A percentile compares a stretch with the other conserved stretches of the same genome.
phyloP scores from a whole-genome alignment of 148 eudicot genomes.

The Suaeda aralocaspica region DNA sequence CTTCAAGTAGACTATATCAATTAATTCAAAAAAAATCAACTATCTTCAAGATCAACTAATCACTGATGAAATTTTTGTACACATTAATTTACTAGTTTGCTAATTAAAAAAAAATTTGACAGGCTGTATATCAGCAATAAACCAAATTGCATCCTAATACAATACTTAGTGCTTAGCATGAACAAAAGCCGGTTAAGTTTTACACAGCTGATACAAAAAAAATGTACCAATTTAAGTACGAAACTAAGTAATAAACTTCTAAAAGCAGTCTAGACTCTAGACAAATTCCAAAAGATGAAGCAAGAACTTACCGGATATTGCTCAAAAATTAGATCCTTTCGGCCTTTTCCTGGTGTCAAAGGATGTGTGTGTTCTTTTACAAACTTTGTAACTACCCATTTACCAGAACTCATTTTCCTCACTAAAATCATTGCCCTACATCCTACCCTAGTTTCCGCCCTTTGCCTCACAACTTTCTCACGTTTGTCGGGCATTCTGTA shows the following conservation, averaged over 20 bases:
- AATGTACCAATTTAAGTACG: not conserved
- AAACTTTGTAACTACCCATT: constrained; percentile 85
- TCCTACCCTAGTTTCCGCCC: constrained; percentile 93
- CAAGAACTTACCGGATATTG: constrained; percentile 77
- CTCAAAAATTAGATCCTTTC: constrained; percentile 69
- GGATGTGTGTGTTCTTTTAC: constrained; percentile 91
- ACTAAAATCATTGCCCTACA: constrained; percentile 94
- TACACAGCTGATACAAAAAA: not conserved
- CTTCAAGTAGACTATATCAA: not conserved
- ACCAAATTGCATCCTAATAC: not conserved
- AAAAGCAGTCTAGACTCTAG: not conserved
- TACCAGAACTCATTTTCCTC: constrained; percentile 75
- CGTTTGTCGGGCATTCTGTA: constrained; percentile 79
- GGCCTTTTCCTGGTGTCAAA: constrained; percentile 77
- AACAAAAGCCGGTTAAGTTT: not conserved
- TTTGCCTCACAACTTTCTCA: constrained; percentile 81
- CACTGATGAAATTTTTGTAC: not conserved
- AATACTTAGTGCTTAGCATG: not conserved
- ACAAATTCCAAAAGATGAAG: constrained; percentile 2
- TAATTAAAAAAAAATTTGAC: not conserved
- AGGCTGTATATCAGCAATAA: not conserved
- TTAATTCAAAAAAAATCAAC: not conserved
- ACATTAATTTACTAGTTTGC: not conserved
- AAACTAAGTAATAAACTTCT: not conserved
- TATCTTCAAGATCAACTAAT: not conserved